A percentile compares a stretch with the other conserved stretches of the same genome.
Conservation (phyloP, 2,329 filamentous ascomycete species). For the Fusarium transvaalense region DNA sequence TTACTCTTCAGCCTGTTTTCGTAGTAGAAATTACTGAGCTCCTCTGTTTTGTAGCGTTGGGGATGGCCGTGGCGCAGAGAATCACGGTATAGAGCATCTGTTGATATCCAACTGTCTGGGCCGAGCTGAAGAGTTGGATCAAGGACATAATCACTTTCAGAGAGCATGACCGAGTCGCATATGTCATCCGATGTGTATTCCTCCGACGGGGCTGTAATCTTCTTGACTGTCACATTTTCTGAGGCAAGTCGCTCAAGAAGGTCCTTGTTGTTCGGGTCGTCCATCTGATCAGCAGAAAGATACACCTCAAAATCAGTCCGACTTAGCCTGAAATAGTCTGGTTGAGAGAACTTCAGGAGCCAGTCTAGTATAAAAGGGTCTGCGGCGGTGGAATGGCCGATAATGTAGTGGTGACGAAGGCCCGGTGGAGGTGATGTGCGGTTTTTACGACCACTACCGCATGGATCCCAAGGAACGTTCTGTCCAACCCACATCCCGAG, state of each 20-base stretch:
- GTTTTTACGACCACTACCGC: neutral
- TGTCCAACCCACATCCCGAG: conserved; percentile 5
- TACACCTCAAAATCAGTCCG: neutral
- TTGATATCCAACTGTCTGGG: neutral
- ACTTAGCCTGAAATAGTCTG: neutral
- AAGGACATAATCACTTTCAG: conserved; percentile 9
- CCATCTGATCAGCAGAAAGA: neutral
- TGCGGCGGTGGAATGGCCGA: neutral
- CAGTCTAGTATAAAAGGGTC: neutral
- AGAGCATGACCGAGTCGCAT: conserved; percentile 7
- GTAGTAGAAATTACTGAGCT: neutral
- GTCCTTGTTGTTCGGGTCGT: neutral
- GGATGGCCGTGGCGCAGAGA: conserved; percentile 9
- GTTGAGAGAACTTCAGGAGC: neutral
- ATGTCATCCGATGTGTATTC: neutral
- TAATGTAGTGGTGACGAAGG: neutral
- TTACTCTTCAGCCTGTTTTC: neutral
- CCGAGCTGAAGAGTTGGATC: neutral
- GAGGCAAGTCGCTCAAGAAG: neutral
- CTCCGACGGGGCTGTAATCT: accelerated
- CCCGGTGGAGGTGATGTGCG: neutral
- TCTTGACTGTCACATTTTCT: neutral
- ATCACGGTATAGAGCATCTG: conserved; percentile 4
- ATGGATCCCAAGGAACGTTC: neutral
- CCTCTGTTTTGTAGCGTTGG: neutral